Percentiles rank a stretch among this genome's conserved stretches.
phyloP scores from a whole-genome alignment of 2,329 filamentous ascomycete species.

The Pseudofabraea citricarpa region DNA sequence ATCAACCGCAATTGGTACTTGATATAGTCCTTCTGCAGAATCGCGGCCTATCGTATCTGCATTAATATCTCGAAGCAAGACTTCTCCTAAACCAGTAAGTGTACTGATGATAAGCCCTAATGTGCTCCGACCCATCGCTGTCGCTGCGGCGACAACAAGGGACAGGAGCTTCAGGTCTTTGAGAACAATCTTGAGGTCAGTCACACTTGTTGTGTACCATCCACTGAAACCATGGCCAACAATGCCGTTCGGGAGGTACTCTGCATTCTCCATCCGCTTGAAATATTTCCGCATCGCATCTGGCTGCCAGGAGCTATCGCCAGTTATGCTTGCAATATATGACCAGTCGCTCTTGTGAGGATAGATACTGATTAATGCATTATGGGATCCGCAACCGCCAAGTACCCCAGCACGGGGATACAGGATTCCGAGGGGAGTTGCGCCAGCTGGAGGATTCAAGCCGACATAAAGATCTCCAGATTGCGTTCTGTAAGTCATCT shows the following conservation, averaged over 20 bases:
- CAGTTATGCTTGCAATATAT: constrained; percentile 34
- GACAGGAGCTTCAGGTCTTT: neutral
- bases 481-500: constrained; percentile 28
- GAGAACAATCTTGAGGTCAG: neutral
- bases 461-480: constrained; percentile 17
- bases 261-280: constrained; percentile 36
- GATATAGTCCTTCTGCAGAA: neutral
- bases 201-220: constrained; percentile 22
- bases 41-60: neutral
- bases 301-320: constrained; percentile 37
- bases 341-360: constrained; percentile 38
- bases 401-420: constrained; percentile 35
- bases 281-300: constrained; percentile 38
- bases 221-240: constrained; percentile 38
- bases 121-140: neutral
- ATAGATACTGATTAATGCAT: constrained; percentile 33
- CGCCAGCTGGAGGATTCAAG: constrained; percentile 27
- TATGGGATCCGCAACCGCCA: constrained; percentile 31
- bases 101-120: neutral
- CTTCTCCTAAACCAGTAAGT: neutral
- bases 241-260: constrained; percentile 33
- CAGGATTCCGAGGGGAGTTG: constrained; percentile 29
- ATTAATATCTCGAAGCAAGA: neutral
- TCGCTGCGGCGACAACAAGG: neutral
- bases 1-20: neutral